Percentiles rank a stretch among this genome's conserved stretches.
These are phyloP conservation scores for Fusarium liriodendri DNA, from an alignment of 2,329 filamentous ascomycete genomes.

Conservation along the genomic window DNA sequence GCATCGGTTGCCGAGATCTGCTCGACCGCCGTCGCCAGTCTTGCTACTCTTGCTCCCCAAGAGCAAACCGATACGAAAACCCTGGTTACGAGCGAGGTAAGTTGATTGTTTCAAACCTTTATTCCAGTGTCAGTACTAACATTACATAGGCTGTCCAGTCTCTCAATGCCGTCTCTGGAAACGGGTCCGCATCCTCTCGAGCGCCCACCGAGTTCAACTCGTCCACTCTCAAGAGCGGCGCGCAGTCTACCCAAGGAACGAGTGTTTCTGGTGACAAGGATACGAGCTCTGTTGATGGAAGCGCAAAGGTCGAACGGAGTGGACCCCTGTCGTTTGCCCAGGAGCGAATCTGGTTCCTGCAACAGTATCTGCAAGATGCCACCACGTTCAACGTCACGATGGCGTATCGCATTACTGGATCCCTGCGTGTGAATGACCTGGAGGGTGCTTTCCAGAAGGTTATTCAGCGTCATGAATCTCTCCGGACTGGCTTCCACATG, in stretches of 20 bases:
- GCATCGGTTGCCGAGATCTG: neutral
- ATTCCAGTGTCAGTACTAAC: neutral
- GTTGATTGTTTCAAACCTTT: neutral
- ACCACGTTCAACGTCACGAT: neutral
- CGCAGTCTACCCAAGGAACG: neutral
- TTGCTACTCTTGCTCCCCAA: neutral
- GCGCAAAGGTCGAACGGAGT: neutral
- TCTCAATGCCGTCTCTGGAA: neutral
- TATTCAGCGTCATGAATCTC: neutral
- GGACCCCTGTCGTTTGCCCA: neutral
- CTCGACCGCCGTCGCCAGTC: neutral
- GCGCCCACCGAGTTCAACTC: neutral
- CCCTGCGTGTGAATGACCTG: neutral
- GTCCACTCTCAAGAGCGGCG: neutral
- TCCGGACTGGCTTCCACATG: neutral
- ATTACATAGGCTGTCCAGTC: neutral
- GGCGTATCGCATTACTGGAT: neutral
- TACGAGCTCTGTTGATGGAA: neutral
- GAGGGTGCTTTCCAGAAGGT: neutral
- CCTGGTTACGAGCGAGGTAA: neutral
- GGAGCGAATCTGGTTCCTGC: neutral
- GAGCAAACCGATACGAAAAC: neutral
- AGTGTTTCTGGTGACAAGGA: neutral
- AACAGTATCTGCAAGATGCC: neutral
- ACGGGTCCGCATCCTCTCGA: neutral